Base-by-base conservation (phyloP, 2,329 filamentous ascomycete genomes). In the Claviceps sp. region DNA sequence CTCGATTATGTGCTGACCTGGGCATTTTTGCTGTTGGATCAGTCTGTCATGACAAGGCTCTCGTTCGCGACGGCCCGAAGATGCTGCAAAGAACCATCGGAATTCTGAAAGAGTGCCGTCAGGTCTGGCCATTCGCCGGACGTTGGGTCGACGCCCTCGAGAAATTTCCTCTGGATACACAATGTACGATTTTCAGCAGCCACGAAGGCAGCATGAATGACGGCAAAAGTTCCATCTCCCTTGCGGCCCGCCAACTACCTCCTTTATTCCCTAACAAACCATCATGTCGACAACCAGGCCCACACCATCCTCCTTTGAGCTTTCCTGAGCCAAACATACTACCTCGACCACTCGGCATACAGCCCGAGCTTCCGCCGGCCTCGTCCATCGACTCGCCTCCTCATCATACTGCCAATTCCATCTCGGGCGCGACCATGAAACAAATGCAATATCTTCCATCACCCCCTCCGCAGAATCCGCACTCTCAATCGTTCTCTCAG, bases 91-190 rank as follows among this genome's bases (percentile, higher is more conserved):
- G 70, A 8, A 72, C 69, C 37, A 67, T 74, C 22, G 57, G 55
- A 2, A 75, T 78, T 8, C 62, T 78, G 3, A 65, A 67, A 38
- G 72, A 75, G 50, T 74, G 72, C 59, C 71, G 70, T 52, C 66
- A 72, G 41, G 70, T 75, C 14, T 78, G 76, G 75, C 74, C 76
- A 1, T 63, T 78, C 6, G 74, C 76, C 1, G 65, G 66, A n/a
- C 69, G 73, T 6, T 78, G 75, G 75, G 68, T 73, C n/a, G 71
- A 72, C 6, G 69, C 72, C 1, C 61, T 78, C 2, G 70, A 73
- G 48, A 70, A 68, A 43, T 75, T 75, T 60, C 70, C 67, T 45
- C 66, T 66, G 26, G 70, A 74, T 52, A 67, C 72, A 6, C 70
- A 69, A 50, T 66, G 67, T 14, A 60, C 65, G 34, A 62, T 67